Evolutionary conservation across 202 grass and related monocot species (phyloP).

Genomic region (Carex arenaria): DNA sequence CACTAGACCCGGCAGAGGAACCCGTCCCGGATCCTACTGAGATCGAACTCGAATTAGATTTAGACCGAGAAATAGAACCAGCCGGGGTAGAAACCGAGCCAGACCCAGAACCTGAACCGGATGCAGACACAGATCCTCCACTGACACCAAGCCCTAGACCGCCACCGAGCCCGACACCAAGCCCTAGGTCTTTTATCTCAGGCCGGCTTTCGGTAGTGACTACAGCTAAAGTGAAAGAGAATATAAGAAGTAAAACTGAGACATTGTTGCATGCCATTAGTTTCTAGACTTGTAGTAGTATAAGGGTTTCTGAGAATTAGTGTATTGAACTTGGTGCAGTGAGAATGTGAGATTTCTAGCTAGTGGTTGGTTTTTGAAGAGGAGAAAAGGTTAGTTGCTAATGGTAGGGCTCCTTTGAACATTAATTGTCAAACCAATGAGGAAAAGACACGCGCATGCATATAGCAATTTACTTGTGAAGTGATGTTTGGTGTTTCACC

Average conservation of each 20-base stretch:
- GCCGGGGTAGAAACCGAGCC: constrained; percentile 6
- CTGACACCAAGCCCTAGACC: constrained; percentile 18
- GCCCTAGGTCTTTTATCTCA: constrained; percentile 27
- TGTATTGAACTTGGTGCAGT: not conserved
- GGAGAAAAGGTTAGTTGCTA: not conserved
- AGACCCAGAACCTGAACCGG: constrained; percentile 24
- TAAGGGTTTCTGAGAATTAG: too few species aligned
- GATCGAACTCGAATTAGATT: constrained; percentile 20
- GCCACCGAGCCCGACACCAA: constrained; percentile 6
- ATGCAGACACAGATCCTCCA: constrained; percentile 1
- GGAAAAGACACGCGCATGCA: not conserved
- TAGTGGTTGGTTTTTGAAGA: not conserved
- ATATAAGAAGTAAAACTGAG: constrained; percentile 10
- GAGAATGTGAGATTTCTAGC: not conserved
- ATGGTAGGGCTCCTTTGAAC: not conserved
- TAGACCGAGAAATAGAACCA: constrained; percentile 10
- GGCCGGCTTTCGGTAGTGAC: constrained; percentile 18
- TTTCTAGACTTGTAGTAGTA: too few species aligned
- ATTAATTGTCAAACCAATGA: not conserved
- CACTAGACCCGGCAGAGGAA: constrained; percentile 22
- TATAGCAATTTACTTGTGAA: too few species aligned
- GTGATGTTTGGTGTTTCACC: too few species aligned
- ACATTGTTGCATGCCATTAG: not conserved
- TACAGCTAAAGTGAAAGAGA: not conserved
- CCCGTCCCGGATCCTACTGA: constrained; percentile 20